A percentile compares a stretch with the other conserved stretches of the same genome.
Conservation (phyloP, 2,329 filamentous ascomycete genomes). For the Penicillium aurantiogriseum region DNA sequence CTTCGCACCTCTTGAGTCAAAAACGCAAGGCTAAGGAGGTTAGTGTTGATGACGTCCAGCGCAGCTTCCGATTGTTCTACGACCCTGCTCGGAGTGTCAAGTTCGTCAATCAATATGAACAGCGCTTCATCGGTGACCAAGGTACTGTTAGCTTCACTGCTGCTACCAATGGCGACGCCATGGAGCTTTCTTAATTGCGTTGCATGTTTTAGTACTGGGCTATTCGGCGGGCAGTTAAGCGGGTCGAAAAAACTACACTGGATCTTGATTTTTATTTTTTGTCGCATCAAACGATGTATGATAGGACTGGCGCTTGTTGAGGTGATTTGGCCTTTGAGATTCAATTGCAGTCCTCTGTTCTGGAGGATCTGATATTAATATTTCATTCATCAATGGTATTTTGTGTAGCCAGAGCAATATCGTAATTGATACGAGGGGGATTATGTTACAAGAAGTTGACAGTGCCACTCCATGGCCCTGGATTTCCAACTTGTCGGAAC, state of each 20-base stretch:
- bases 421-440: not conserved
- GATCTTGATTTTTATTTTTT: constrained; percentile 20
- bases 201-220: constrained; percentile 14
- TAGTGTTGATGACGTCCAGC: constrained; percentile 81
- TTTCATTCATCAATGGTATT: constrained; percentile 5
- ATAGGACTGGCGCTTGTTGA: constrained; percentile 40
- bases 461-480: constrained; percentile 54
- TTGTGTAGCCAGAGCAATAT: not conserved
- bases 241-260: constrained; percentile 20
- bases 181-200: constrained; percentile 61
- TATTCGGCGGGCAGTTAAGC: constrained; percentile 14
- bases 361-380: constrained; percentile 9
- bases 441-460: constrained; percentile 52
- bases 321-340: constrained; percentile 25
- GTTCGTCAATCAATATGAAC: constrained; percentile 87
- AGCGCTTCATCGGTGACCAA: constrained; percentile 84
- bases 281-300: constrained; percentile 37
- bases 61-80: constrained; percentile 92
- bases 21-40: constrained; percentile 86
- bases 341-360: constrained; percentile 15
- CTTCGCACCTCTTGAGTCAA: constrained; percentile 79
- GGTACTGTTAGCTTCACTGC: constrained; percentile 71
- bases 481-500: constrained; percentile 61
- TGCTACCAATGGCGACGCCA: constrained; percentile 58
- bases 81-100: constrained; percentile 83